A percentile compares a stretch with the other conserved stretches of the same genome.
These are phyloP conservation scores for Nemania sp. DNA, from an alignment of 2,329 filamentous ascomycete species.

Conservation along the genomic window DNA sequence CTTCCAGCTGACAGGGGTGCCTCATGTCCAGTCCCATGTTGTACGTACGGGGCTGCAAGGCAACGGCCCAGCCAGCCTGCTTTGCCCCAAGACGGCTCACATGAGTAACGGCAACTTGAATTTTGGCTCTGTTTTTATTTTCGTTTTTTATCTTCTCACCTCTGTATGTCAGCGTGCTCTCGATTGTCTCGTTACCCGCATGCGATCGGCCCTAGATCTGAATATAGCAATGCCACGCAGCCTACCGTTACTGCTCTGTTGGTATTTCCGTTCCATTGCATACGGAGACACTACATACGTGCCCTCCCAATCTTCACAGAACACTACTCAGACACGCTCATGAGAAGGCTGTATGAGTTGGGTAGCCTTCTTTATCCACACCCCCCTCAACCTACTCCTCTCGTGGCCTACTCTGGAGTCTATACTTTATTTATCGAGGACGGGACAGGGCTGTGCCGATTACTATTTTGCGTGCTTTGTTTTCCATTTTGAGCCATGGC, in stretches of 20 bases:
- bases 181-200: constrained; percentile 45
- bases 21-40: constrained; percentile 34
- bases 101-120: constrained; percentile 39
- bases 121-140: constrained; percentile 31
- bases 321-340: constrained; percentile 39
- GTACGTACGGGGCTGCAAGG: constrained; percentile 38
- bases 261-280: constrained; percentile 54
- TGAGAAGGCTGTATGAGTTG: constrained; percentile 55
- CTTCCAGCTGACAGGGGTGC: constrained; percentile 40
- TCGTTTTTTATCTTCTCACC: constrained; percentile 36
- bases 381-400: constrained; percentile 49
- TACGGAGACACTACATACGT: constrained; percentile 50
- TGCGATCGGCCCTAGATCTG: constrained; percentile 51
- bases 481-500: constrained; percentile 57
- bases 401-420: constrained; percentile 47
- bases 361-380: constrained; percentile 50
- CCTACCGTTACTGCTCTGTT: constrained; percentile 51
- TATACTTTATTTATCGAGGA: constrained; percentile 51
- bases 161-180: constrained; percentile 40
- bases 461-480: constrained; percentile 50
- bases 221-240: constrained; percentile 58
- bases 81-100: constrained; percentile 44
- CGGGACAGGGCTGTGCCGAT: constrained; percentile 52
- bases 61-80: constrained; percentile 43
- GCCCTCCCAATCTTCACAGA: constrained; percentile 46